Base-by-base conservation (phyloP, 495 filamentous ascomycete species). In the Bryoglossum gracile region DNA sequence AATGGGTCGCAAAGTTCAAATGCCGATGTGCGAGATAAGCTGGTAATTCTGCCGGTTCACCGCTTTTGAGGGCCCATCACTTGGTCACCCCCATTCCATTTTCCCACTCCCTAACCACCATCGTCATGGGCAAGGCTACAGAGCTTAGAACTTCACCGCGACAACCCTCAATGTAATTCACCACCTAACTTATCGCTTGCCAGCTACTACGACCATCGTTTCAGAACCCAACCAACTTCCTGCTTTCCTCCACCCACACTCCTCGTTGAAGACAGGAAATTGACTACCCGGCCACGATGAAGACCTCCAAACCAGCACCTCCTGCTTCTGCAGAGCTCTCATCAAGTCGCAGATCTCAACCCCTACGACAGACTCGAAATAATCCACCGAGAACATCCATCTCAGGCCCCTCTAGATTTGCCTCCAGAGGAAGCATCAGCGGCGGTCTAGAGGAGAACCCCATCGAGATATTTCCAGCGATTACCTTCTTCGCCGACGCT, bases 401-500 rank as follows among this genome's bases (percentile, higher is more conserved):
- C 44, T 57, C 62, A 32, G 51, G 68, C 59, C 61, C 64, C 60
- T 68, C 70, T 53, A 56, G 58, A 48, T 57, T 65, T 23, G 57
- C 42, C 28, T 61, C 50, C 34, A 60, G 62, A 53, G 66, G 71
- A 52, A 63, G 71, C 21, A 63, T 74, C 47, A 59, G 66, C 49
- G 58, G 61, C 55, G 67, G 58, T 42, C 49, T 55, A 13, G 54
- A 56, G 6, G 53, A 55, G 30, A 65, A 75, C 42, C 70, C 71
- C 53, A 74, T 74, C 63, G 68, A 82, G 54, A 75, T 98, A 70
- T 94, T 91, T 57, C 94, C 92, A 43, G 94, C 89, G 19, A 83
- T 96, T 51, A 89, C 87, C 22, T 86, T 91, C 68, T 99, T 97
- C 65, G 84, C 90, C 47, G 89, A 97, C 65, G 81, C 89, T 38